A percentile compares a stretch with the other conserved stretches of the same genome.
phyloP scores from a whole-genome alignment of 1,139 yeast species.

The Pichia sp. region DNA sequence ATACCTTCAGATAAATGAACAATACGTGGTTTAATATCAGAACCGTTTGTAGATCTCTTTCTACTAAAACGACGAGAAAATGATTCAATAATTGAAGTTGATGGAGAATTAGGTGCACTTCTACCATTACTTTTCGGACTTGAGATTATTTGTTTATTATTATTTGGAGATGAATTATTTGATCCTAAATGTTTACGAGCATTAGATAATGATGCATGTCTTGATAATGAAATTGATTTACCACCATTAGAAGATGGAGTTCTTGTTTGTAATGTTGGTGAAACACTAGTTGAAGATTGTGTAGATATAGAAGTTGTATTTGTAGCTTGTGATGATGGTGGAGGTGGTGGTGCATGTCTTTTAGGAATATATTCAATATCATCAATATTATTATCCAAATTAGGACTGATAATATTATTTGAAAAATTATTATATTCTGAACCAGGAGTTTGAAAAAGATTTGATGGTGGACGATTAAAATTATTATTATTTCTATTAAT shows the following conservation, averaged over 20 bases:
- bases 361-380: constrained; percentile 28
- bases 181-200: constrained; percentile 12
- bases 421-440: constrained; percentile 4
- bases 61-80: constrained; percentile 26
- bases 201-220: constrained; percentile 11
- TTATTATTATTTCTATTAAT: neutral
- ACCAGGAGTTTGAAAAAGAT: constrained; percentile 6
- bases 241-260: constrained; percentile 1
- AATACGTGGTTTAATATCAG: constrained; percentile 17
- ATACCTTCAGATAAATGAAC: constrained; percentile 22
- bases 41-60: constrained; percentile 6
- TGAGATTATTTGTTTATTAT: neutral
- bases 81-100: constrained; percentile 18
- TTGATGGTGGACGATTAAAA: neutral
- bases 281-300: neutral
- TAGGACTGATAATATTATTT: constrained; percentile 8
- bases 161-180: constrained; percentile 4
- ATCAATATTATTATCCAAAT: constrained; percentile 1
- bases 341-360: constrained; percentile 31
- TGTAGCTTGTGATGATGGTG: neutral
- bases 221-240: constrained; percentile 8
- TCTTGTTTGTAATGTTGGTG: neutral
- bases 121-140: constrained; percentile 7
- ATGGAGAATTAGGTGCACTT: constrained; percentile 14
- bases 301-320: neutral